A percentile compares a stretch with the other conserved stretches of the same genome.
Conservation (phyloP, 164 flowering plant genomes). For the Chimonanthus praecox region DNA sequence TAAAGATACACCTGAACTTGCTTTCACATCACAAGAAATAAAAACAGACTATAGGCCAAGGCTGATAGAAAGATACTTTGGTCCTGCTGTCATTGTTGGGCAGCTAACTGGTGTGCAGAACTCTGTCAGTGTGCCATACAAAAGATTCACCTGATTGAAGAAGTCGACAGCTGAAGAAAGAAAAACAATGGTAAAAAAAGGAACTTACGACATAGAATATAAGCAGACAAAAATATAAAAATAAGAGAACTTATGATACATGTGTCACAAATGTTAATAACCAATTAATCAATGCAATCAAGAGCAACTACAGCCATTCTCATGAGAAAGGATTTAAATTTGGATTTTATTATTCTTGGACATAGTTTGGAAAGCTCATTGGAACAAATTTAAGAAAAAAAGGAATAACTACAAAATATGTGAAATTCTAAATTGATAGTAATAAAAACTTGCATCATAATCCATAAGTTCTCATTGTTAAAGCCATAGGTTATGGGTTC, state of each 20-base stretch:
- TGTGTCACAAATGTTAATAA: background rate
- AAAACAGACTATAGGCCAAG: constrained; percentile 2
- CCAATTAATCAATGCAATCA: background rate
- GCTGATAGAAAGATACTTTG: constrained; percentile 37
- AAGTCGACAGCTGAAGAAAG: constrained; percentile 61
- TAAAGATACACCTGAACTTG: background rate
- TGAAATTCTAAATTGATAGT: too few species aligned
- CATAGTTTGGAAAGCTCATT: too few species aligned
- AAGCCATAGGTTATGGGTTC: too few species aligned
- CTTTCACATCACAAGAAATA: background rate
- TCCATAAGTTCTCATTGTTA: too few species aligned
- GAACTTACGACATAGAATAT: too few species aligned
- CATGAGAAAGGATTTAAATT: too few species aligned
- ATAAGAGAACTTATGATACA: too few species aligned
- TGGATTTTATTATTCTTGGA: too few species aligned
- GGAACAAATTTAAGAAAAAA: too few species aligned
- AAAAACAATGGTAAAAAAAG: constrained; percentile 2
- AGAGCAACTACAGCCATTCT: background rate
- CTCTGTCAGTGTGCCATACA: constrained; percentile 71
- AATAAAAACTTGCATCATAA: too few species aligned
- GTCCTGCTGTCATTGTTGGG: constrained; percentile 70
- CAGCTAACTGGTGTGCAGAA: constrained; percentile 63
- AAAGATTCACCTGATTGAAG: constrained; percentile 73
- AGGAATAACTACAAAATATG: too few species aligned
- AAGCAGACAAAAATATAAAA: background rate